Evolutionary conservation across 2,329 filamentous ascomycete genomes (phyloP), one percentile per base, ranked within the genome.

Genomic region (Arthrobotrys iridis): DNA sequence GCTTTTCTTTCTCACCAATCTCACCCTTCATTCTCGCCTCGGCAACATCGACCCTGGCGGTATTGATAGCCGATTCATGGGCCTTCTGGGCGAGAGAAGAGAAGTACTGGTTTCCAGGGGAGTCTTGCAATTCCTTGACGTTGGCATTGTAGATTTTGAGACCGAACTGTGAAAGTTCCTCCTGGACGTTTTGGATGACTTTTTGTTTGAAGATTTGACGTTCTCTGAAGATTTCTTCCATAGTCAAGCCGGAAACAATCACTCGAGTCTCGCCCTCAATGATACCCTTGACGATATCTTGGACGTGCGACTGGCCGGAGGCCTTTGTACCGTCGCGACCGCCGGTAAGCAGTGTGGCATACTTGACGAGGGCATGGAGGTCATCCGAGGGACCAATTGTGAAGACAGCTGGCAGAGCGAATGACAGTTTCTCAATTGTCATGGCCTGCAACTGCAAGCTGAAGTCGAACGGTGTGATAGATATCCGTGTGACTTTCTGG

Each of bases 191-290:
- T 77, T 85, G 85, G 82, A 90, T 90, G 79, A 91, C 90, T 78
- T 90, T 89, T 78, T 86, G 87, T 84, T 94, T 92, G 85, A 93
- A 93, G 45, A 90, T 84, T 78, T 91, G 89, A 33, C 91, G 85
- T 82, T 92, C 89, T 74, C 89, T 90, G 82, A 93, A 93, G 72
- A 96, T 91, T 82, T 95, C 92, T 81, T 94, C 92, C 91, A 95
- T 94, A n/a, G 91, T 93, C 91, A 96, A 94, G 78, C 88, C 90
- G 0, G 89, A 92, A 43, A 96, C 91, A 62, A 96, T 88, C 4
- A 92, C 90, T 71, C 93, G 87, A 0, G 91, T 93, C 82, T 96
- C 93, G 76, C 93, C 93, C 82, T 96, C 92, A 78, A 96, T 95
- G 81, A 96, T 93, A 74, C 92, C 92, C 82, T 93, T 94, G 82